Percentiles rank a stretch among this genome's conserved stretches.
Evolutionary conservation across 2,329 filamentous ascomycete genomes (phyloP).

Genomic region (Rhytidhysteron rufulum): DNA sequence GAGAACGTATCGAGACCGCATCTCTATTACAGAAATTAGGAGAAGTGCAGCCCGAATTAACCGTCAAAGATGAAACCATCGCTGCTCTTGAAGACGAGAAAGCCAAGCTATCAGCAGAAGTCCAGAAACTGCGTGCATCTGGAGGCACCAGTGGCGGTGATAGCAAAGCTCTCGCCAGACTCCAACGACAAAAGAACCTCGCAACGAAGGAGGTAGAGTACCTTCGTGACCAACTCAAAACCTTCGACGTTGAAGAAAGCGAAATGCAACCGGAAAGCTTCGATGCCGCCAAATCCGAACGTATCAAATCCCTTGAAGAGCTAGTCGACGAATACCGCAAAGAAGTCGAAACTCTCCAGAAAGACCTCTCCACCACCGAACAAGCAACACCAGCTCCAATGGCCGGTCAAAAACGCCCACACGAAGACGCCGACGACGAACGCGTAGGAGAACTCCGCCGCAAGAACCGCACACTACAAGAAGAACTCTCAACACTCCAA

Average conservation of each 20-base stretch:
- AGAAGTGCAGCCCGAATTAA: conserved; percentile 70
- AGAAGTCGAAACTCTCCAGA: conserved; percentile 71
- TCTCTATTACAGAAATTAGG: conserved; percentile 79
- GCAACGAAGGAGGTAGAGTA: conserved; percentile 93
- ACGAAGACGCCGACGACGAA: conserved; percentile 58
- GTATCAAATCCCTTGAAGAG: conserved; percentile 78
- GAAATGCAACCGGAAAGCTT: conserved; percentile 78
- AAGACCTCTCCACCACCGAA: conserved; percentile 68
- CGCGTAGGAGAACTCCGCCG: conserved; percentile 79
- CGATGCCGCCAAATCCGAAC: conserved; percentile 69
- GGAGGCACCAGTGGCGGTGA: conserved; percentile 48
- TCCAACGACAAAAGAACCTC: conserved; percentile 81
- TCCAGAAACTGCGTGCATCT: conserved; percentile 64
- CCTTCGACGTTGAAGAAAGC: conserved; percentile 78
- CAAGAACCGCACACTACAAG: conserved; percentile 82
- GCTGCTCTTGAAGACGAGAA: conserved; percentile 69
- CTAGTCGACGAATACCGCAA: conserved; percentile 81
- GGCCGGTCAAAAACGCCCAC: conserved; percentile 60
- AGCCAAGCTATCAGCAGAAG: conserved; percentile 58
- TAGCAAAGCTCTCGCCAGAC: conserved; percentile 64
- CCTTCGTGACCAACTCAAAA: conserved; percentile 84
- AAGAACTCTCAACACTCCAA: conserved; percentile 67
- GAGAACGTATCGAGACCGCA: conserved; percentile 75
- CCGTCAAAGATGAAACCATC: conserved; percentile 73
- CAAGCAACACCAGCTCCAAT: conserved; percentile 37